A percentile compares a stretch with the other conserved stretches of the same genome.
Conservation (phyloP, 108 stramenopile species). For the Aurantiochytrium sp. region DNA sequence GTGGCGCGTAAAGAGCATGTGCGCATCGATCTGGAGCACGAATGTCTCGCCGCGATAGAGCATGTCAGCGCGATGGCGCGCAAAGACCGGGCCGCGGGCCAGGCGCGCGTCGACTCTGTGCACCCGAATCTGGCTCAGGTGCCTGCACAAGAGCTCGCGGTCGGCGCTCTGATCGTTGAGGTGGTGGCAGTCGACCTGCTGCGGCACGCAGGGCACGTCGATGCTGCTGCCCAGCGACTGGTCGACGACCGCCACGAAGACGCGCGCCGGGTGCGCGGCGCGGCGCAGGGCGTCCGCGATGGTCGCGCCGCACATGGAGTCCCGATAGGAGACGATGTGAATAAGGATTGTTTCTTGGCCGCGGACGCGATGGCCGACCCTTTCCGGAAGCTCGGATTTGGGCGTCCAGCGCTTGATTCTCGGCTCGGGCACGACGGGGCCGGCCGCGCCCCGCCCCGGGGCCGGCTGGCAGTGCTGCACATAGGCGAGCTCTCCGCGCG, state of each 20-base stretch:
- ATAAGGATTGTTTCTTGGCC: constrained; percentile 64
- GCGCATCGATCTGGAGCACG: constrained; percentile 82
- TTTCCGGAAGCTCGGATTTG: not conserved
- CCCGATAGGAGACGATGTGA: constrained; percentile 73
- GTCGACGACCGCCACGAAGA: constrained; percentile 66
- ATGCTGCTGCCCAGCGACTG: constrained; percentile 44
- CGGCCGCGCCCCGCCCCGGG: not conserved
- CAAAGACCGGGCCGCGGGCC: constrained; percentile 75
- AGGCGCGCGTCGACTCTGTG: constrained; percentile 4
- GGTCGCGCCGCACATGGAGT: constrained; percentile 69
- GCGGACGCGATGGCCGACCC: not conserved
- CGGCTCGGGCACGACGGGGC: not conserved
- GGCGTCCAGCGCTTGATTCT: not conserved
- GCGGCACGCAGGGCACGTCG: not conserved
- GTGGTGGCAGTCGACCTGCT: not conserved
- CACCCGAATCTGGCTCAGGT: not conserved
- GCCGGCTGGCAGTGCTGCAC: not conserved
- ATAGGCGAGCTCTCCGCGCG: not conserved
- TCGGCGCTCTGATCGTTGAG: not conserved
- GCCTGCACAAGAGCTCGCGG: not conserved
- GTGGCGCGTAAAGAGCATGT: constrained; percentile 71
- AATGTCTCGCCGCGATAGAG: constrained; percentile 77
- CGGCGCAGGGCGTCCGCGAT: constrained; percentile 60
- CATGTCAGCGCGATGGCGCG: constrained; percentile 64
- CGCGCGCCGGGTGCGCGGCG: constrained; percentile 59